Evolutionary conservation across 2,329 filamentous ascomycete species (phyloP), one percentile per base, ranked within the genome.

Genomic region (Colletotrichum sp.): DNA sequence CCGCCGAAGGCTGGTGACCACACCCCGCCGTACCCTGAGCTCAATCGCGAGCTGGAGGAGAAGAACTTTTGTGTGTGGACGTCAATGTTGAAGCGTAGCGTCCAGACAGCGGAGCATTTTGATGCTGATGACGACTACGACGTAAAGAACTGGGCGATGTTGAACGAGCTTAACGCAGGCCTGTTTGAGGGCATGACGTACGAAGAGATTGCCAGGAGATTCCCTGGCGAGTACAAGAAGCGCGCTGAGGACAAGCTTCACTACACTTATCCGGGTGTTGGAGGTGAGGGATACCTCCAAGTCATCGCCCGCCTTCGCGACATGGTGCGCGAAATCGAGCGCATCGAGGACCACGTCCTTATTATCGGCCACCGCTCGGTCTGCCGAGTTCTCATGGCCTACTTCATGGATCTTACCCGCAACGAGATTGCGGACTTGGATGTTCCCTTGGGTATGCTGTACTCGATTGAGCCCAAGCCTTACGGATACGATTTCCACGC

Each of bases 61-160:
- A 98, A 98, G 87, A 95, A 95, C 83, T 99, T 98, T 83, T 99
- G 97, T 84, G 95, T 99, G 18, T 99, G 97, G 97, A 98, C 96
- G 1, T 98, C 95, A 4, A 99, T 99, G 96, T 91, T 99, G 78
- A 94, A 95, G 83, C 94, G 97, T 78, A 96, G 95, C 76, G 93
- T 97, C 67, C 93, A 98, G 82, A 98, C 96, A 1, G 96, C 94
- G 0, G 93, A 97, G 78, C 94, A 94, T 83, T 99, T 99, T 83
- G 95, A 98, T 79, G 90, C 88, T 0, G 97, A 99, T 78, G 97
- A 99, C 78, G 96, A 99, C 26, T 98, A 96, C 83, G 97, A 99
- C 79, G 93, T 98, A 80, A 99, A 99, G 87, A 95, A 98, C 80
- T 98, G 96, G 95, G 95, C 96, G 81, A 98, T 98, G 95, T 91